Evolutionary conservation across 805 yeast genomes (phyloP).

Genomic region (Kodamaea jinghongensis): DNA sequence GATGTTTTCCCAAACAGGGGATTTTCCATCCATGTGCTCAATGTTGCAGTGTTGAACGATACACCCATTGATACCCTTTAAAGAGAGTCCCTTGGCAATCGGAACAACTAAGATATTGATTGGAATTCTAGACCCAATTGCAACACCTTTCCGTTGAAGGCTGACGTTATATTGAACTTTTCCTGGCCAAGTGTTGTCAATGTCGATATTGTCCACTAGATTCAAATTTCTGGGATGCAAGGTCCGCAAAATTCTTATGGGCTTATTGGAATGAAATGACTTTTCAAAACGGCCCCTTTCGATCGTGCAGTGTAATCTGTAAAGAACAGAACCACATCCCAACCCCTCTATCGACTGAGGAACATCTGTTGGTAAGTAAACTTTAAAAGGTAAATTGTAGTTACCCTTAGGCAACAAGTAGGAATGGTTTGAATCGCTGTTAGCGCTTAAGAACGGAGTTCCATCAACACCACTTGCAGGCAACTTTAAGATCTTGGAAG

Average conservation of each 20-base stretch:
- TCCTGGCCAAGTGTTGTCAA: slow-evolving; percentile 51
- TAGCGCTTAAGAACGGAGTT: slow-evolving; percentile 38
- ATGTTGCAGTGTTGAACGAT: slow-evolving; percentile 39
- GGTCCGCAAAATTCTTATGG: slow-evolving; percentile 44
- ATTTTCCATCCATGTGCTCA: slow-evolving; percentile 30
- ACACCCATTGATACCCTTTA: slow-evolving; percentile 32
- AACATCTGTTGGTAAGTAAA: slow-evolving; percentile 43
- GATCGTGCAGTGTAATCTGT: slow-evolving; percentile 41
- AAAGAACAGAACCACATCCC: slow-evolving; percentile 39
- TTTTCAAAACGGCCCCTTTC: slow-evolving; percentile 45
- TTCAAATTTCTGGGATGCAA: slow-evolving; percentile 39
- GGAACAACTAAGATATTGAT: slow-evolving; percentile 46
- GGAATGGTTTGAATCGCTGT: slow-evolving; percentile 19
- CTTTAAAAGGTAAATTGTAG: slow-evolving; percentile 47
- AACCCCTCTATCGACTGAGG: slow-evolving; percentile 54
- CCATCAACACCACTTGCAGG: slow-evolving; percentile 42
- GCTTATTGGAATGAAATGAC: slow-evolving; percentile 30
- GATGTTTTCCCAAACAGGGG: slow-evolving; percentile 41
- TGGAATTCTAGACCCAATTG: slow-evolving; percentile 45
- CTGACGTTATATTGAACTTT: slow-evolving; percentile 50
- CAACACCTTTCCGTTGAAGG: slow-evolving; percentile 42
- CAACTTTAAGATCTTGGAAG: slow-evolving; percentile 9
- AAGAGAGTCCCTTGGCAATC: slow-evolving; percentile 41
- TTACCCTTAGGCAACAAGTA: slow-evolving; percentile 51
- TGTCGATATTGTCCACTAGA: slow-evolving; percentile 42